Percentiles rank a stretch among this genome's conserved stretches.
phyloP scores from a whole-genome alignment of 1,284 basidiomycete species.

The Porodaedalea pini region DNA sequence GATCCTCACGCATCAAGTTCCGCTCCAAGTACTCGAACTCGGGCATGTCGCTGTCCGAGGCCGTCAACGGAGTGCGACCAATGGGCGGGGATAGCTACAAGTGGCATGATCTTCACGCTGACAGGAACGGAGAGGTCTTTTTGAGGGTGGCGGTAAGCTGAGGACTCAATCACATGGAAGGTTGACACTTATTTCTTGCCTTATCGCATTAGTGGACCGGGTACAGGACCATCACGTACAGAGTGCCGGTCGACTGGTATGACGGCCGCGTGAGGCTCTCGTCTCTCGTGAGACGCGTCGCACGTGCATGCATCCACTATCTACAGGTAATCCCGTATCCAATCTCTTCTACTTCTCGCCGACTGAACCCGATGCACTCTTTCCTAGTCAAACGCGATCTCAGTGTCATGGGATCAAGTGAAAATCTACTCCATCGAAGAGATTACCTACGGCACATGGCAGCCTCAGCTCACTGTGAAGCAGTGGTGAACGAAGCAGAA shows the following conservation, averaged over 20 bases:
- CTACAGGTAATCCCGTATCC: constrained; percentile 49
- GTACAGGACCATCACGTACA: constrained; percentile 66
- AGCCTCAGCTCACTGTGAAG: constrained; percentile 41
- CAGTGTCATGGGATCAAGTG: constrained; percentile 64
- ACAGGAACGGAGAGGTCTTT: constrained; percentile 53
- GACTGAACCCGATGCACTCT: constrained; percentile 22
- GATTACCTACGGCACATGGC: constrained; percentile 63
- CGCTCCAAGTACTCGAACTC: constrained; percentile 63
- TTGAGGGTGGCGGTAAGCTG: constrained; percentile 57
- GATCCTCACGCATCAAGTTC: constrained; percentile 56
- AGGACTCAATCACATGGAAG: constrained; percentile 21
- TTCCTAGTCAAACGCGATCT: constrained; percentile 56
- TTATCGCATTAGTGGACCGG: constrained; percentile 53
- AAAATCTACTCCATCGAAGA: constrained; percentile 73
- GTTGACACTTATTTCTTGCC: not conserved
- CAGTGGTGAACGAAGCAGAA: constrained; percentile 10
- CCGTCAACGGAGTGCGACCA: constrained; percentile 59
- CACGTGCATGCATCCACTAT: constrained; percentile 70
- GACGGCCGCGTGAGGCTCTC: constrained; percentile 60
- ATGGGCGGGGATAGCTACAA: constrained; percentile 58
- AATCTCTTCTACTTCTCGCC: constrained; percentile 4
- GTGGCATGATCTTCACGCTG: constrained; percentile 59
- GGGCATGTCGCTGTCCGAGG: constrained; percentile 67
- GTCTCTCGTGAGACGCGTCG: constrained; percentile 64
- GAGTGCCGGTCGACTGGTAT: constrained; percentile 68